Conservation (phyloP, 1,139 yeast genomes). For the Trichomonascaceae sp. region DNA sequence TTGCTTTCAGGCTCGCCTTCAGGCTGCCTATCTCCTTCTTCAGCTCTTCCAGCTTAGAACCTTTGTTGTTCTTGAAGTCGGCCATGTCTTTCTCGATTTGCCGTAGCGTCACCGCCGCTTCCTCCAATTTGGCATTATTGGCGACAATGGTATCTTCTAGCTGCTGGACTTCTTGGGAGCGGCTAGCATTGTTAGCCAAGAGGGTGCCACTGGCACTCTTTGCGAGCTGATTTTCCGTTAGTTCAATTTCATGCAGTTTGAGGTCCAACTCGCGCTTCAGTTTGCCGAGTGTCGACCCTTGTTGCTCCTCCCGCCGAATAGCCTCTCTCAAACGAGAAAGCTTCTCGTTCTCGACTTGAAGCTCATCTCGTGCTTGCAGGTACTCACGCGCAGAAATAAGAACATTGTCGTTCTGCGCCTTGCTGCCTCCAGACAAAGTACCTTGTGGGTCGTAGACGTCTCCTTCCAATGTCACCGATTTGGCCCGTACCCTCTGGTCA, state of each 20-base stretch:
- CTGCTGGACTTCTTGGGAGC: slow-evolving; percentile 36
- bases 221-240: slow-evolving; percentile 47
- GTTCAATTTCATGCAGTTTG: slow-evolving; percentile 52
- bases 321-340: slow-evolving; percentile 31
- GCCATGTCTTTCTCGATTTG: slow-evolving; percentile 62
- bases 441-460: slow-evolving; percentile 96
- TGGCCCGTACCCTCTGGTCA: slow-evolving; percentile 62
- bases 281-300: slow-evolving; percentile 40
- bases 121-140: slow-evolving; percentile 23
- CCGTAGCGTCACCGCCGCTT: slow-evolving; percentile 32
- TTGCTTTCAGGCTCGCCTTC: slow-evolving; percentile 15
- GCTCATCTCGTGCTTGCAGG: slow-evolving; percentile 36
- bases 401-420: slow-evolving; percentile 42
- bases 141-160: slow-evolving; percentile 31
- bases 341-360: slow-evolving; percentile 30
- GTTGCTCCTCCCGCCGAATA: slow-evolving; percentile 33
- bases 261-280: slow-evolving; percentile 55
- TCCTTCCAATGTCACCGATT: slow-evolving; percentile 89
- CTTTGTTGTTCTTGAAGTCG: slow-evolving; percentile 72
- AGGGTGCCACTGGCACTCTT: slow-evolving; percentile 46
- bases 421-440: slow-evolving; percentile 89
- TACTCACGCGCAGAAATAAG: slow-evolving; percentile 57
- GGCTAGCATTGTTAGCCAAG: slow-evolving; percentile 37
- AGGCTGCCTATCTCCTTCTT: slow-evolving; percentile 23
- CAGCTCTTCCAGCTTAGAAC: slow-evolving; percentile 61